phyloP scores from a whole-genome alignment of 495 filamentous ascomycete genomes.

The Sporormia fimetaria region DNA sequence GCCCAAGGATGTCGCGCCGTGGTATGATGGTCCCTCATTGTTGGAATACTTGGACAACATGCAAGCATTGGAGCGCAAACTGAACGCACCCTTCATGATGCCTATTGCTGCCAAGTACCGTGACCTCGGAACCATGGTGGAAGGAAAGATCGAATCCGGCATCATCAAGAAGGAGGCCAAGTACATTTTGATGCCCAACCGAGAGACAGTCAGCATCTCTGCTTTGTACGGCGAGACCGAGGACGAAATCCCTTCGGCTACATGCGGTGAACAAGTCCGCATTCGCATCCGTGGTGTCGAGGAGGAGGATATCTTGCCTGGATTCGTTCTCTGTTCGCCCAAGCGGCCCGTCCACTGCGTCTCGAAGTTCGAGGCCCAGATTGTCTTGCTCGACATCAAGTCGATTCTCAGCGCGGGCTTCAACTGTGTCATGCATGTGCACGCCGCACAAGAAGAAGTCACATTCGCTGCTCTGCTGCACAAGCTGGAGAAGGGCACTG shows the following conservation, averaged over 20 bases:
- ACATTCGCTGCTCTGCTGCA: constrained; percentile 79
- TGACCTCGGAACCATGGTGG: constrained; percentile 84
- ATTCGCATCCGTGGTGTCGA: constrained; percentile 85
- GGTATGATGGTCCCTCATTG: constrained; percentile 86
- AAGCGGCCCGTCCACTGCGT: constrained; percentile 90
- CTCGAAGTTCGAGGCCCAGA: constrained; percentile 84
- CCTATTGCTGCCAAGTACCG: constrained; percentile 88
- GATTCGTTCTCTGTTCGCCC: constrained; percentile 88
- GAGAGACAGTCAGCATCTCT: constrained; percentile 62
- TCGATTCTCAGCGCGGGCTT: constrained; percentile 82
- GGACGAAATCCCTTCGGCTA: constrained; percentile 69
- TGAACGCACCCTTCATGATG: constrained; percentile 99
- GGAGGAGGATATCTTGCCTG: constrained; percentile 94
- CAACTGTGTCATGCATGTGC: constrained; percentile 83
- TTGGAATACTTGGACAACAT: constrained; percentile 88
- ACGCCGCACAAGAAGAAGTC: constrained; percentile 89
- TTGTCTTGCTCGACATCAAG: constrained; percentile 90
- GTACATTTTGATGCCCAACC: constrained; percentile 91
- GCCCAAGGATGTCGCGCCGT: constrained; percentile 63
- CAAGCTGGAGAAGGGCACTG: constrained; percentile 94
- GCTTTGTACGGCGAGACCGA: constrained; percentile 93
- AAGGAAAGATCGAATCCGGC: constrained; percentile 93
- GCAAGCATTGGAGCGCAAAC: constrained; percentile 83
- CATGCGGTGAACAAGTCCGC: constrained; percentile 91
- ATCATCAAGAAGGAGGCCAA: constrained; percentile 74